A percentile compares a stretch with the other conserved stretches of the same genome.
Conservation (phyloP, 148 eudicot genomes). For the Beta vulgaris region DNA sequence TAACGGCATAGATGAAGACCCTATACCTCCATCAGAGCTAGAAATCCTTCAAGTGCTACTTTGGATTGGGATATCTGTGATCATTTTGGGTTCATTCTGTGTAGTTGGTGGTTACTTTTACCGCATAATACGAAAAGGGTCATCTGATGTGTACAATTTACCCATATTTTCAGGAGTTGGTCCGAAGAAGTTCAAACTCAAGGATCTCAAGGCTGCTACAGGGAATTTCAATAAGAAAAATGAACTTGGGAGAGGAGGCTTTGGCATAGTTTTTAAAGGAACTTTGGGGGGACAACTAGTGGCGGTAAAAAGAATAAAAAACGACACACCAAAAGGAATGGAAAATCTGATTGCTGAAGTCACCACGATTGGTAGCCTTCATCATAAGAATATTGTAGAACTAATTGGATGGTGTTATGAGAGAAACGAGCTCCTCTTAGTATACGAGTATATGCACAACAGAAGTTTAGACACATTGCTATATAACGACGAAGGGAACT, state of each 20-base stretch:
- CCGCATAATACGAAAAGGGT: too few relatives aligned
- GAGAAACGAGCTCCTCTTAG: slow-evolving; percentile 33
- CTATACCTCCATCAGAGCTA: background rate
- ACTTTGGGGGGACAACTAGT: slow-evolving; percentile 25
- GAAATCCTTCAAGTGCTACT: slow-evolving; percentile 14
- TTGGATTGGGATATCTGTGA: slow-evolving; percentile 11
- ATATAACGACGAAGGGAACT: slow-evolving; percentile 1
- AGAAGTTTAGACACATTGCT: slow-evolving; percentile 36
- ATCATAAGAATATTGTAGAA: slow-evolving; percentile 41
- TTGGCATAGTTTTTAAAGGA: slow-evolving; percentile 37
- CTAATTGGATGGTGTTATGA: slow-evolving; percentile 48
- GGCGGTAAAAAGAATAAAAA: slow-evolving; percentile 31
- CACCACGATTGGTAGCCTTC: slow-evolving; percentile 38
- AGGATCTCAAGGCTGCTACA: slow-evolving; percentile 32
- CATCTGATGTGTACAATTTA: too few relatives aligned
- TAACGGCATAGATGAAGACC: background rate
- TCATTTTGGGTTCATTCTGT: background rate
- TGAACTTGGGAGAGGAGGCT: slow-evolving; percentile 41
- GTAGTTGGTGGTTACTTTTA: slow-evolving; percentile 1
- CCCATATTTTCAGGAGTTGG: too few relatives aligned
- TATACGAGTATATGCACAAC: slow-evolving; percentile 44
- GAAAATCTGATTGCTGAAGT: slow-evolving; percentile 43
- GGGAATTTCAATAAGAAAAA: slow-evolving; percentile 28
- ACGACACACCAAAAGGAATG: slow-evolving; percentile 35
- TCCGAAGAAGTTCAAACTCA: slow-evolving; percentile 32